Base-by-base conservation (phyloP, 768 basidiomycete genomes). In the Amanita molliuscula region DNA sequence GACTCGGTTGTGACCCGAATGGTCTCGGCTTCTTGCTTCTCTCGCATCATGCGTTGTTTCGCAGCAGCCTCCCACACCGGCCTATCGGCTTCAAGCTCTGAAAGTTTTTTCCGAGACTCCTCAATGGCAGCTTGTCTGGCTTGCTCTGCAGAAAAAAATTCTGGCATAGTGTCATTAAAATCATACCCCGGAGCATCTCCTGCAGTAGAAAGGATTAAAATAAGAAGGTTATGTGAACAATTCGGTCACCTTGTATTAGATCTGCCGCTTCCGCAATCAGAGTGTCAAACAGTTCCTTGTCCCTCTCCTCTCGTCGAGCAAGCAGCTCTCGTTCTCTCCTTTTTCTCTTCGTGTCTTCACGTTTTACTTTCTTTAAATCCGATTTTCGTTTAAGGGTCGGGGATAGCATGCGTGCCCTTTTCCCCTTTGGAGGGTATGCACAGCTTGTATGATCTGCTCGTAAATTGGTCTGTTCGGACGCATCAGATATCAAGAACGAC, bases 91-190 rank as follows among this genome's bases (percentile, higher is more conserved):
- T 85, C 82, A 2, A 86, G 74, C 55, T 86, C 80, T 4, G 76
- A 79, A 34, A 84, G 67, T 58, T 84, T 87, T 36, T 77, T 73
- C 37, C 78, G 75, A 3, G 84, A 83, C 59, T 83, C 79, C 16
- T 73, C 78, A 52, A 86, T 77, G 23, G 65, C 66, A 11, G 70
- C 70, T 38, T 59, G 64, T 44, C 68, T 70, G 3, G 56, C 59
- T 10, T 59, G 64, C 25, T 76, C 73, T 7, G 41, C 6, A 35
- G 25, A n/a, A n/a, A n/a, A n/a, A n/a, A n/a, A 5, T 28, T 41
- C 48, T 7, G 21, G 16, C 18, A 13, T 38, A 10, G 4, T 13
- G 10, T 18, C 20, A 3, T 37, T 21, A 11, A 3, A 8, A 16
- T 26, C 20, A 3, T 37, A 15, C 3, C 37, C 21, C 38, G 15